phyloP scores from a whole-genome alignment of 2,329 filamentous ascomycete species.

The Zymoseptoria tritici region DNA sequence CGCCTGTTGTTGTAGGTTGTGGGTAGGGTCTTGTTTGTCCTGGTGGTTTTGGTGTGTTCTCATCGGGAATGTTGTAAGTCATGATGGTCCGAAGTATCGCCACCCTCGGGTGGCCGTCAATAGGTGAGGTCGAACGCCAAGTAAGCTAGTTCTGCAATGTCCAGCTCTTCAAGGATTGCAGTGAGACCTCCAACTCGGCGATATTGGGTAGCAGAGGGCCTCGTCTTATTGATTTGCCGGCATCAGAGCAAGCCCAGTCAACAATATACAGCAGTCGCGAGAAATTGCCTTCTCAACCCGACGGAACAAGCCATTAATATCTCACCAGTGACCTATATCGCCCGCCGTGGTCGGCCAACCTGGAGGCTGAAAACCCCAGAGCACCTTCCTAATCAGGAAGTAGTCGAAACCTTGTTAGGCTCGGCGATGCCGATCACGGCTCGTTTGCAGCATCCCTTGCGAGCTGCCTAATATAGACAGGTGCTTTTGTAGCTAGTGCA shows the following conservation, averaged over 20 bases:
- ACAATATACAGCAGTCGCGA: background rate
- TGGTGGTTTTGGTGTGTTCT: slow-evolving; percentile 8
- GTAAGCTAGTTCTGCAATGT: background rate
- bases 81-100: background rate
- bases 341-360: background rate
- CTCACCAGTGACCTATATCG: background rate
- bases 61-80: slow-evolving; percentile 9
- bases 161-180: background rate
- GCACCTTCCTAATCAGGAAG: background rate
- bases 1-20: slow-evolving; percentile 3
- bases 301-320: background rate
- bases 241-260: background rate
- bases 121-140: background rate
- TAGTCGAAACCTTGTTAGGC: background rate
- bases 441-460: background rate
- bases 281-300: background rate
- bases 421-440: background rate
- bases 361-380: background rate
- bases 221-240: background rate
- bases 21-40: slow-evolving; percentile 7
- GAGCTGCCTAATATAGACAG: background rate
- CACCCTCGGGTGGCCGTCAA: background rate
- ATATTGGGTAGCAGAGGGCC: background rate
- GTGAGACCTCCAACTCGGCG: background rate
- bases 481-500: too few species aligned